Base-by-base conservation (phyloP, 2,329 filamentous ascomycete species). In the Penicillium sp. region DNA sequence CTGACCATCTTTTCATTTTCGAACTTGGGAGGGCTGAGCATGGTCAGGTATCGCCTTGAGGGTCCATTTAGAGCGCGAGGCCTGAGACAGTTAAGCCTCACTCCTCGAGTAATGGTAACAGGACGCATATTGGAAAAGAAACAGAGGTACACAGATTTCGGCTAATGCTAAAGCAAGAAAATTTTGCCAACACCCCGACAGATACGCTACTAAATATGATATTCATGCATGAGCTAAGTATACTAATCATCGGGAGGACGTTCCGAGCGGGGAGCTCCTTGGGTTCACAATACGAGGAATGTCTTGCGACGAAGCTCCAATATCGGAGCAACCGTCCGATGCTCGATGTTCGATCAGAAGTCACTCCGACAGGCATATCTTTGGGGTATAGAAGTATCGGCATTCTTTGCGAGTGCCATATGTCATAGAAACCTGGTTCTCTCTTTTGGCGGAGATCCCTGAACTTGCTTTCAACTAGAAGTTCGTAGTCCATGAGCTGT, bases 1-100 rank as follows among this genome's bases (percentile, higher is more conserved):
- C 51, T 46, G 32, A 62, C 60, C 53, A 53, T 54, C 37, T 59
- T 60, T 35, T 62, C 61, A 47, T 63, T 63, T 19, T 56, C 57
- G 19, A 63, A 63, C 35, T 58, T 61, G 6, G 60, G 60, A 10
- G 60, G 60, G 13, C 45, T 49, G 12, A 58, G 39, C 55, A 58
- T 56, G 4, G 53, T 58, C 49, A 58, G 34, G 34, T 26, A 48
- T 8, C 53, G 48, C n/a, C 52, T 50, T 17, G 41, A 13, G 22
- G 26, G 6, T 21, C 50, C 45, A 53, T 48, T 49, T 22, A 42
- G 29, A 8, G 39, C 4, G 10, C 19, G 19, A 22, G 39, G 24
- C 33, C 38, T 53, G n/a, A 50, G 45, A 22, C 47, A 37, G 19
- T 28, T 43, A 8, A 51, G 39, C 19, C 52, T 46, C 32, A 38